Conservation (phyloP, 805 yeast genomes). For the Saturnispora saitoi region DNA sequence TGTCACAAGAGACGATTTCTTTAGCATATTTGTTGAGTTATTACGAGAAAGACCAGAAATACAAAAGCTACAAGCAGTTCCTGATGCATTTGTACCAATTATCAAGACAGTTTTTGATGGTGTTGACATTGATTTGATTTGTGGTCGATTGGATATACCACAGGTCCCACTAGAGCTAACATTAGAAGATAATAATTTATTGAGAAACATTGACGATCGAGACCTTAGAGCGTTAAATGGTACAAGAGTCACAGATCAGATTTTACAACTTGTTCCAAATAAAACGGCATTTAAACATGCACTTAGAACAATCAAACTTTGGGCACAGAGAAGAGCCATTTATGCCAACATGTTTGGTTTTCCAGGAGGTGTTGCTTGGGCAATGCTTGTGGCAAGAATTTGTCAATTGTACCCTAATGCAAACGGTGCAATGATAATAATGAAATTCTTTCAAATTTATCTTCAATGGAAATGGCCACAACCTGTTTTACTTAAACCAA, state of each 20-base stretch:
- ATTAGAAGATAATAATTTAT: constrained; percentile 73
- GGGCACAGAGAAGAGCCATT: constrained; percentile 94
- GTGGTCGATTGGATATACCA: constrained; percentile 75
- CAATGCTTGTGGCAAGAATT: constrained; percentile 96
- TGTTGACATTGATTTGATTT: constrained; percentile 85
- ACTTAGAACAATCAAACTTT: constrained; percentile 81
- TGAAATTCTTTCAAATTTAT: constrained; percentile 78
- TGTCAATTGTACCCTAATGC: constrained; percentile 97
- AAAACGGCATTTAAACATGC: constrained; percentile 91
- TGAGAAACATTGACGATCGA: constrained; percentile 82
- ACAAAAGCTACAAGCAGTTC: constrained; percentile 87
- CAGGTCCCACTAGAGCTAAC: constrained; percentile 71
- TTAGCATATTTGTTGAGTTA: constrained; percentile 65
- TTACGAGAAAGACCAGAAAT: constrained; percentile 69
- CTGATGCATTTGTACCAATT: constrained; percentile 97
- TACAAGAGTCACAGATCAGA: constrained; percentile 95
- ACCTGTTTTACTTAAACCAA: constrained; percentile 85
- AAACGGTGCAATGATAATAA: constrained; percentile 83
- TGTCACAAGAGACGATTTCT: constrained; percentile 83
- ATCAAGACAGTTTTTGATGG: constrained; percentile 84
- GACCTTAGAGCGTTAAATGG: constrained; percentile 90
- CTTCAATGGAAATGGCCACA: constrained; percentile 98
- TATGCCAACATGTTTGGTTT: constrained; percentile 94
- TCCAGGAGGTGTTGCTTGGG: constrained; percentile 99
- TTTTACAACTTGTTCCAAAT: constrained; percentile 80